These are phyloP conservation scores for Solanum arcanum DNA, from an alignment of 257 asterid genomes.

Conservation along the genomic window DNA sequence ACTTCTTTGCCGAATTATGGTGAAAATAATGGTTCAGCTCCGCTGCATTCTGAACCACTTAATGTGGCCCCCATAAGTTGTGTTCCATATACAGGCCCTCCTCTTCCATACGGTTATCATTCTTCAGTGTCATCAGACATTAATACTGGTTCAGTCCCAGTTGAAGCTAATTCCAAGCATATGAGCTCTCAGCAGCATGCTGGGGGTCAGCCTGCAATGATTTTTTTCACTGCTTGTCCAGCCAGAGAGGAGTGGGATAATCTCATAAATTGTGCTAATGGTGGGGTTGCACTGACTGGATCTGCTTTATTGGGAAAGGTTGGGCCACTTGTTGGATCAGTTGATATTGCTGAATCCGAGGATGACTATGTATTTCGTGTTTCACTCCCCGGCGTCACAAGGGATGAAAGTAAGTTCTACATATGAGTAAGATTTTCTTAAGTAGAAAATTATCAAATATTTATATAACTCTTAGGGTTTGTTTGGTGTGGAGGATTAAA, in stretches of 20 bases:
- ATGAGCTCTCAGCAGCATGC: not conserved
- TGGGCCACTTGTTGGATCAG: slow-evolving; percentile 31
- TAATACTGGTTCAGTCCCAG: slow-evolving; percentile 1
- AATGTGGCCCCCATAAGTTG: slow-evolving; percentile 24
- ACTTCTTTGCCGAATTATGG: slow-evolving; percentile 6
- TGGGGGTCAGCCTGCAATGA: slow-evolving; percentile 27
- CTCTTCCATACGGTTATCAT: slow-evolving; percentile 1
- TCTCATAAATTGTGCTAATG: slow-evolving; percentile 12
- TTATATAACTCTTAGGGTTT: not conserved
- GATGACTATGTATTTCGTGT: slow-evolving; percentile 32
- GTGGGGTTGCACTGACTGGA: slow-evolving; percentile 30
- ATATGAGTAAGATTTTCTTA: not conserved
- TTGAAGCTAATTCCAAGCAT: not conserved
- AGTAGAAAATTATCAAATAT: not conserved
- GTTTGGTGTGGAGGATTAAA: too few species aligned
- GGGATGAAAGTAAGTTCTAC: slow-evolving; percentile 24
- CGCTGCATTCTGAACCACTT: slow-evolving; percentile 9
- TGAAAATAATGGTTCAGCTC: slow-evolving; percentile 14
- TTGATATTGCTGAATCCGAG: slow-evolving; percentile 30
- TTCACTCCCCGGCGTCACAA: slow-evolving; percentile 36
- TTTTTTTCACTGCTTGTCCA: slow-evolving; percentile 18
- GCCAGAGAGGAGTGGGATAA: slow-evolving; percentile 29
- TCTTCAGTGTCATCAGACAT: not conserved
- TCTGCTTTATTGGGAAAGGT: slow-evolving; percentile 27
- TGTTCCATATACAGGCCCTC: slow-evolving; percentile 24